Evolutionary conservation across 2,329 filamentous ascomycete species (phyloP), one percentile per base, ranked within the genome.

Genomic region (Fusarium agapanthi): DNA sequence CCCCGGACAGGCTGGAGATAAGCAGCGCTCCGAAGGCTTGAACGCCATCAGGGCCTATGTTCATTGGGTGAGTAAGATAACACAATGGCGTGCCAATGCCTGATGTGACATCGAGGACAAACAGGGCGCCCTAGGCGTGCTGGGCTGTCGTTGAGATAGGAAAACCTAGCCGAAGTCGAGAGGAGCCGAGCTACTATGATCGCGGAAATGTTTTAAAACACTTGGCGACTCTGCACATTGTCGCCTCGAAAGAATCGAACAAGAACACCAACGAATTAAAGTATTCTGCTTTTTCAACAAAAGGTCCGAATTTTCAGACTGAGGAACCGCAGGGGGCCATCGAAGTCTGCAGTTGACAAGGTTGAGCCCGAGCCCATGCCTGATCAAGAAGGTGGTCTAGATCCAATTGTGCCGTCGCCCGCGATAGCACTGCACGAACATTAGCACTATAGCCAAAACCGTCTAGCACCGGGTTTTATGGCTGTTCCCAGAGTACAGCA

Each of bases 1-100:
- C 65, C 71, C 75, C 50, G 65, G 74, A 73, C 57, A 73, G 72
- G 71, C 61, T 74, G 74, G 65, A 77, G 75, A 77, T 77, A 77
- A 77, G 74, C 66, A 65, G 63, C 41, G 48, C 57, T 53, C 62
- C 63, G 61, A 61, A 72, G 54, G 67, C 45, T 66, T 69, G 50
- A 71, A 65, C 67, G 48, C 72, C 61, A 71, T 75, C 60, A 67
- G 30, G 32, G 38, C 35, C 26, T 58, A 20, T 45, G 55, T 45
- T 59, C 11, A 77, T 77, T 77, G 72, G 75, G 47, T 55, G 56
- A 50, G 35, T 38, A 34, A 58, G 30, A 62, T 56, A 55, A 40
- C 45, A 68, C 40, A 63, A 75, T 71, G 69, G 71, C 61, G 69
- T 75, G 71, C 71, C 58, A 57, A 66, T 54, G 34, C 58, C 56